Evolutionary conservation across 2,329 filamentous ascomycete species (phyloP).

Genomic region (Exutisphaerella laricina): DNA sequence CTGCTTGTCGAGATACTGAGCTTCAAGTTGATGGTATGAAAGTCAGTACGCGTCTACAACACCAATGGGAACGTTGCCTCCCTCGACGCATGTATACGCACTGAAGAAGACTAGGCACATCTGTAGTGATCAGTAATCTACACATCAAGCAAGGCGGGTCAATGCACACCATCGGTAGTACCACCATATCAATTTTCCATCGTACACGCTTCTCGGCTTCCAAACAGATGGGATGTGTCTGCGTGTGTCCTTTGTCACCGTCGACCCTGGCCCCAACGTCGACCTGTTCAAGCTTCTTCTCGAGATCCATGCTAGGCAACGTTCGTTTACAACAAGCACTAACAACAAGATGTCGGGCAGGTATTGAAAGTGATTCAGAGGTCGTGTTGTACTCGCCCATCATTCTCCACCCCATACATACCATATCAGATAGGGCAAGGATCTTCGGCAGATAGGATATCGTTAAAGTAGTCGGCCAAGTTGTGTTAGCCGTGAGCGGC

Average conservation of each 20-base stretch:
- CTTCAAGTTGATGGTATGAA: too few relatives aligned
- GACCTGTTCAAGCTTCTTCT: slow-evolving; percentile 7
- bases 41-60: too few relatives aligned
- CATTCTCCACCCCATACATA: not conserved
- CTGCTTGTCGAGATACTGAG: slow-evolving; percentile 44
- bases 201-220: slow-evolving; percentile 13
- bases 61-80: too few relatives aligned
- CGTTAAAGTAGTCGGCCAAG: not conserved
- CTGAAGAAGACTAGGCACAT: slow-evolving; percentile 30
- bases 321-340: too few relatives aligned
- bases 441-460: not conserved
- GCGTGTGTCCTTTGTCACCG: slow-evolving; percentile 8
- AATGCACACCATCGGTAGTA: slow-evolving; percentile 16
- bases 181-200: slow-evolving; percentile 19
- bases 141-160: not conserved
- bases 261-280: slow-evolving; percentile 1
- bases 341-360: not conserved
- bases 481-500: too few relatives aligned
- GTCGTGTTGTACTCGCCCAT: not conserved
- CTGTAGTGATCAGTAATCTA: slow-evolving; percentile 6
- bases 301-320: slow-evolving; percentile 2
- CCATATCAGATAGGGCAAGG: slow-evolving; percentile 6
- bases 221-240: not conserved
- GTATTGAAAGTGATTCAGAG: not conserved
- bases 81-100: too few relatives aligned